A percentile compares a stretch with the other conserved stretches of the same genome.
These are phyloP conservation scores for Bimuria novae-zelandiae DNA, from an alignment of 2,329 filamentous ascomycete genomes.

Conservation along the genomic window DNA sequence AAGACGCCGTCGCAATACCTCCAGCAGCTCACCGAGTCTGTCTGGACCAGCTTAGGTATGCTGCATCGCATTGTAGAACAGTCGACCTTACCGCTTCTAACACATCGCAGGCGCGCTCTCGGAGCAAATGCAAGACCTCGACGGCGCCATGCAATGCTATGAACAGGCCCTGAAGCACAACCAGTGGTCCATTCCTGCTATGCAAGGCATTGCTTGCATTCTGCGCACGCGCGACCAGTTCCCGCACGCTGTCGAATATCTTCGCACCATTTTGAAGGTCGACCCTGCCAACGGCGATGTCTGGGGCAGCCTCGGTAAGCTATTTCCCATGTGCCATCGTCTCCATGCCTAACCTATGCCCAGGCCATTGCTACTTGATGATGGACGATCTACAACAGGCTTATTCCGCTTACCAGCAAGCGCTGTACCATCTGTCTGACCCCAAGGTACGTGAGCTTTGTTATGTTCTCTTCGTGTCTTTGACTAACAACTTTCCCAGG, in stretches of 20 bases:
- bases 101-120: constrained; percentile 71
- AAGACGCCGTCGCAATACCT: constrained; percentile 74
- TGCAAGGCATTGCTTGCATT: constrained; percentile 93
- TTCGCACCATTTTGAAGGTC: constrained; percentile 87
- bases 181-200: constrained; percentile 82
- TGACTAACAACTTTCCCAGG: constrained; percentile 55
- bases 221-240: constrained; percentile 92
- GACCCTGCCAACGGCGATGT: constrained; percentile 90
- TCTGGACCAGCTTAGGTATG: constrained; percentile 93
- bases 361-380: constrained; percentile 98
- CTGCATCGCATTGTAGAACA: constrained; percentile 16
- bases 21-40: constrained; percentile 76
- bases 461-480: not conserved
- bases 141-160: constrained; percentile 88
- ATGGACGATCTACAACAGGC: constrained; percentile 97
- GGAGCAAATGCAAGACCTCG: constrained; percentile 84
- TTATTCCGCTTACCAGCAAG: constrained; percentile 95
- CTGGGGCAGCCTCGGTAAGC: constrained; percentile 89
- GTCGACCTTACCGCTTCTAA: constrained; percentile 25
- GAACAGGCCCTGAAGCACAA: constrained; percentile 89
- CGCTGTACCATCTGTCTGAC: constrained; percentile 87
- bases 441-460: constrained; percentile 69
- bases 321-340: not conserved
- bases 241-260: constrained; percentile 88
- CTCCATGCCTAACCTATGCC: constrained; percentile 17